These are phyloP conservation scores for Calonectria pauciramosa DNA, from an alignment of 2,329 filamentous ascomycete genomes.

Conservation along the genomic window DNA sequence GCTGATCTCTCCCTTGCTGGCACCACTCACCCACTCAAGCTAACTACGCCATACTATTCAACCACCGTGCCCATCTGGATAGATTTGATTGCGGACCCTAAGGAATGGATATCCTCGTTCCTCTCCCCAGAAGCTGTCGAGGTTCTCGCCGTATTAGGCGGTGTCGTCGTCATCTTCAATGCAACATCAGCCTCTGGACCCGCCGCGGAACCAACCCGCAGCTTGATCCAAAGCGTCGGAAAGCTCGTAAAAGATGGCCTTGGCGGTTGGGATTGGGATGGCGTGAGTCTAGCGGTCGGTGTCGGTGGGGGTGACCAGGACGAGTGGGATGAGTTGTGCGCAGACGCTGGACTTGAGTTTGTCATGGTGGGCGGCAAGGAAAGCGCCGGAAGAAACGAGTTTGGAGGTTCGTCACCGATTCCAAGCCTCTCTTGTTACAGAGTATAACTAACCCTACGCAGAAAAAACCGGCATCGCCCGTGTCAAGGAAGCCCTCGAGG, in stretches of 20 bases:
- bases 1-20: conserved; percentile 66
- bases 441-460: conserved; percentile 46
- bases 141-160: conserved; percentile 72
- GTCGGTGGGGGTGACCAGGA: conserved; percentile 65
- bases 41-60: conserved; percentile 73
- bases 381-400: conserved; percentile 65
- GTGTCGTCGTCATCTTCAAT: conserved; percentile 62
- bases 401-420: conserved; percentile 60
- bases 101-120: conserved; percentile 71
- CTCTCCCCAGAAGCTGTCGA: conserved; percentile 72
- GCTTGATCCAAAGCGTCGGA: conserved; percentile 66
- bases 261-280: conserved; percentile 75
- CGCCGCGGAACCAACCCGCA: conserved; percentile 46
- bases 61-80: conserved; percentile 75
- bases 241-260: conserved; percentile 69
- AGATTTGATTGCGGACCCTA: conserved; percentile 67
- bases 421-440: not conserved
- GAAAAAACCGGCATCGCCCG: conserved; percentile 72
- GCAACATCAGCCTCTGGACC: conserved; percentile 35
- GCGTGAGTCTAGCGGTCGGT: conserved; percentile 71
- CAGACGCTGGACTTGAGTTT: conserved; percentile 72
- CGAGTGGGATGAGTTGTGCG: conserved; percentile 73
- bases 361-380: conserved; percentile 63
- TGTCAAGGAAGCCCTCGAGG: conserved; percentile 72
- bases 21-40: conserved; percentile 67